A percentile compares a stretch with the other conserved stretches of the same genome.
These are phyloP conservation scores for Nelumbo lutea DNA, from an alignment of 164 flowering plant species.

Conservation along the genomic window DNA sequence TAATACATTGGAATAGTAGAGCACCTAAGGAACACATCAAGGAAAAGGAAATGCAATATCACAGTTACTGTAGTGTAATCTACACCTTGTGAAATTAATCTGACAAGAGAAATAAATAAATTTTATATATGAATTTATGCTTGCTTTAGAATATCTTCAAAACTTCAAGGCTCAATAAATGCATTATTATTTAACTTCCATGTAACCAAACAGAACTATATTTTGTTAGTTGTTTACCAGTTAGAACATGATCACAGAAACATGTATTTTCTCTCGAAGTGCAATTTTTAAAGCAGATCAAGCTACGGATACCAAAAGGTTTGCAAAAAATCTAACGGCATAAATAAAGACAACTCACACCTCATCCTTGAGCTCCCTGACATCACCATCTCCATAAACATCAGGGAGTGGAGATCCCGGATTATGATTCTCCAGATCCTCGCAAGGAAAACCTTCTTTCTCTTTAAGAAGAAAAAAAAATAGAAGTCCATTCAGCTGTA, in stretches of 20 bases:
- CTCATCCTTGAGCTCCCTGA: constrained; percentile 50
- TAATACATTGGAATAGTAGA: no score
- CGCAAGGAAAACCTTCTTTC: constrained; percentile 20
- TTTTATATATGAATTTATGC: no score
- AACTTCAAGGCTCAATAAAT: neutral
- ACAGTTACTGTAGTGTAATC: no score
- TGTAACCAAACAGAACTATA: neutral
- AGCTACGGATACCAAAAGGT: no score
- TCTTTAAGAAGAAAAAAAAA: constrained; percentile 17
- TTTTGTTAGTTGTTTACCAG: neutral
- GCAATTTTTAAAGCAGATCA: no score
- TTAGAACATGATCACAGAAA: neutral
- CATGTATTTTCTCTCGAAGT: no score
- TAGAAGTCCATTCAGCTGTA: neutral
- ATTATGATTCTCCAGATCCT: constrained; percentile 5
- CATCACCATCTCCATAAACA: constrained; percentile 5
- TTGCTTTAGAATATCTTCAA: neutral
- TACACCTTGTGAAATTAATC: no score
- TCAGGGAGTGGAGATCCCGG: constrained; percentile 18
- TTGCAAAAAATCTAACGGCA: constrained; percentile 29
- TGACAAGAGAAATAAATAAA: no score
- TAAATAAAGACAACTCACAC: constrained; percentile 26
- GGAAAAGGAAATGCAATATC: no score
- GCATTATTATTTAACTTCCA: neutral
- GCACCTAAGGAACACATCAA: no score